Evolutionary conservation across 345 rosid species (phyloP).

Genomic region (Geranium brycei): DNA sequence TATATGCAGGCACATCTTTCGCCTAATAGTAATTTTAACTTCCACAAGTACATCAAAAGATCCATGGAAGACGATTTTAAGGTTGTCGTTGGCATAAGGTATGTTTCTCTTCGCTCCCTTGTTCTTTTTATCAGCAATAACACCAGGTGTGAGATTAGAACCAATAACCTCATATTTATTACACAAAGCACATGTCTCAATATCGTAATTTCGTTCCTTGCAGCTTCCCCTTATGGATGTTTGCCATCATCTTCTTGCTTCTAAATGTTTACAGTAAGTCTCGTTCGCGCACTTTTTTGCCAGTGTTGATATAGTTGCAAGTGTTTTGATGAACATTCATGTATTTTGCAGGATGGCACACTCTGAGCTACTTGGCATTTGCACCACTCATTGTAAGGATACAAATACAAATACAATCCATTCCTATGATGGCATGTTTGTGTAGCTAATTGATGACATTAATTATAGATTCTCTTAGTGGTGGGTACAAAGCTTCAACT

Average conservation of each 20-base stretch:
- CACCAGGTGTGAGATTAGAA: too few relatives aligned
- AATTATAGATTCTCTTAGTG: constrained; percentile 33
- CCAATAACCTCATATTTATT: background rate
- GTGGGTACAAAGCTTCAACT: constrained; percentile 51
- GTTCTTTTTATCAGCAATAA: background rate
- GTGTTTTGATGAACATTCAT: background rate
- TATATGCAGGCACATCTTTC: constrained; percentile 40
- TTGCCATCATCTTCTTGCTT: constrained; percentile 35
- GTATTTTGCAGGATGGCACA: constrained; percentile 34
- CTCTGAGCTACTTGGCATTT: constrained; percentile 29
- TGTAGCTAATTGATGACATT: too few relatives aligned
- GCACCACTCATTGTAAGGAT: constrained; percentile 29
- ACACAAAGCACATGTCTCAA: background rate
- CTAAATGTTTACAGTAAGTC: constrained; percentile 35
- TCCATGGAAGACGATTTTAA: constrained; percentile 60
- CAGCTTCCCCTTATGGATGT: constrained; percentile 41
- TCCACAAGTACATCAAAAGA: constrained; percentile 48
- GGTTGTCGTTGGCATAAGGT: constrained; percentile 53
- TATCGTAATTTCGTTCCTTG: background rate
- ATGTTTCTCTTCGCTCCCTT: background rate
- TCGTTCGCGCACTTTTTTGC: background rate
- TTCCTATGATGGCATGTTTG: too few relatives aligned
- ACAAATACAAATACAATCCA: too few relatives aligned
- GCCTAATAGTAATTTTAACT: constrained; percentile 34
- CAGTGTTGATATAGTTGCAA: background rate